Evolutionary conservation across 306 rosid genomes (phyloP).

Genomic region (peach (Prunus persica)): DNA sequence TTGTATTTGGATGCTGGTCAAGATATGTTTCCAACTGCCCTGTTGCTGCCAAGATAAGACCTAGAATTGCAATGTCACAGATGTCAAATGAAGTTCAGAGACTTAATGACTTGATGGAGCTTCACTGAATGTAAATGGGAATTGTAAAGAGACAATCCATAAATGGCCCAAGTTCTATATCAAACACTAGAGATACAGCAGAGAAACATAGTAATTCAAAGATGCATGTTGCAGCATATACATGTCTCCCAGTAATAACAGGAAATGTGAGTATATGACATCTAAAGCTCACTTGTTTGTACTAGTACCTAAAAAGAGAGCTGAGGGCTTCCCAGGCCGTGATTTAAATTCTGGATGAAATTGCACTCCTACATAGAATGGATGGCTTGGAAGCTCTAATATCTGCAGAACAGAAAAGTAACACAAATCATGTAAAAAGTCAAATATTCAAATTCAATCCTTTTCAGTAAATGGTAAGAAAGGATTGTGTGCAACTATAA

Average conservation of each 20-base stretch:
- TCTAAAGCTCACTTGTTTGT: background rate
- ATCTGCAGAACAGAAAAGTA: constrained; percentile 52
- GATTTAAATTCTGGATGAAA: constrained; percentile 99
- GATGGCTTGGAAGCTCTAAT: constrained; percentile 87
- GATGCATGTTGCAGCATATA: background rate
- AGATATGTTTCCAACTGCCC: constrained; percentile 68
- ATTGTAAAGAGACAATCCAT: background rate
- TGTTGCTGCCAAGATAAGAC: constrained; percentile 84
- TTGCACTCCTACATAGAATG: constrained; percentile 88
- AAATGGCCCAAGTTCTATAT: background rate
- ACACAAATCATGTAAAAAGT: background rate
- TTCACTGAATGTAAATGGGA: constrained; percentile 2
- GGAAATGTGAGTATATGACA: background rate
- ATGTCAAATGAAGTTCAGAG: constrained; percentile 6
- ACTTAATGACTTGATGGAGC: background rate
- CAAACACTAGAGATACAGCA: background rate
- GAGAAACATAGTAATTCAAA: background rate
- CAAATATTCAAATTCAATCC: background rate
- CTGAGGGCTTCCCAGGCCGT: constrained; percentile 85
- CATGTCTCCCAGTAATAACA: background rate
- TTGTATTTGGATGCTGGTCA: constrained; percentile 52
- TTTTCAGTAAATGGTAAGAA: background rate
- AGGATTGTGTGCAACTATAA: constrained; percentile 15
- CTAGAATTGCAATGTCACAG: constrained; percentile 40
- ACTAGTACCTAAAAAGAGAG: constrained; percentile 72